phyloP scores from a whole-genome alignment of 1,284 basidiomycete species.

The Boletellus deceptivus region DNA sequence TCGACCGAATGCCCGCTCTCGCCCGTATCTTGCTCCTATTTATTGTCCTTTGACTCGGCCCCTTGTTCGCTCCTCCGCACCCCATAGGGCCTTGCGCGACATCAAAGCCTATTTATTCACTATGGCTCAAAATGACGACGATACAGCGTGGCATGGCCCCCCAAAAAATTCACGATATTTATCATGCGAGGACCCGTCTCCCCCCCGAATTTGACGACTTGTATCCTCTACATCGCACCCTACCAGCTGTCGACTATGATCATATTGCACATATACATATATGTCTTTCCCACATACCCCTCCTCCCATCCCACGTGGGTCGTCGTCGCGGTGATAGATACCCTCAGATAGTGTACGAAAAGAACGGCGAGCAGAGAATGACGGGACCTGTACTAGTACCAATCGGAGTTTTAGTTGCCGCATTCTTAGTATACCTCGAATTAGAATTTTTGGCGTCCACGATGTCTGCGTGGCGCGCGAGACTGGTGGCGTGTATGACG shows the following conservation, averaged over 20 bases:
- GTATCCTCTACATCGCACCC: conserved; percentile 32
- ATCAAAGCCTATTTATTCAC: conserved; percentile 30
- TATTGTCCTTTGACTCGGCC: conserved; percentile 23
- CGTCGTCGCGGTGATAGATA: conserved; percentile 36
- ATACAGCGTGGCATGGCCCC: conserved; percentile 14
- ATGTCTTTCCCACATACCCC: conserved; percentile 23
- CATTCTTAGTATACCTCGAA: conserved; percentile 37
- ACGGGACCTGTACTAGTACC: conserved; percentile 34
- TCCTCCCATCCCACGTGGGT: conserved; percentile 17
- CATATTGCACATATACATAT: conserved; percentile 31
- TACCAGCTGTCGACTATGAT: conserved; percentile 27
- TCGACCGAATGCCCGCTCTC: background rate
- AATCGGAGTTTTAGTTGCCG: conserved; percentile 31
- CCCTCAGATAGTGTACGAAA: conserved; percentile 32
- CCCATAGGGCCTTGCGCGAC: conserved; percentile 16
- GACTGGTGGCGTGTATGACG: conserved; percentile 19
- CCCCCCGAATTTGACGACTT: conserved; percentile 19
- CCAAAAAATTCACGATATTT: conserved; percentile 29
- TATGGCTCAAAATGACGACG: conserved; percentile 29
- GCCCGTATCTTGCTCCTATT: conserved; percentile 26
- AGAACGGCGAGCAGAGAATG: conserved; percentile 28
- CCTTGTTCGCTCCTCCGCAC: conserved; percentile 7
- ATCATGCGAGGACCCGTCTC: conserved; percentile 21
- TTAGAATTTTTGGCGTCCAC: conserved; percentile 33
- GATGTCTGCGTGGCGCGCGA: background rate